Percentiles rank a stretch among this genome's conserved stretches.
phyloP scores from a whole-genome alignment of 495 filamentous ascomycete genomes.

The Tirmania nivea region DNA sequence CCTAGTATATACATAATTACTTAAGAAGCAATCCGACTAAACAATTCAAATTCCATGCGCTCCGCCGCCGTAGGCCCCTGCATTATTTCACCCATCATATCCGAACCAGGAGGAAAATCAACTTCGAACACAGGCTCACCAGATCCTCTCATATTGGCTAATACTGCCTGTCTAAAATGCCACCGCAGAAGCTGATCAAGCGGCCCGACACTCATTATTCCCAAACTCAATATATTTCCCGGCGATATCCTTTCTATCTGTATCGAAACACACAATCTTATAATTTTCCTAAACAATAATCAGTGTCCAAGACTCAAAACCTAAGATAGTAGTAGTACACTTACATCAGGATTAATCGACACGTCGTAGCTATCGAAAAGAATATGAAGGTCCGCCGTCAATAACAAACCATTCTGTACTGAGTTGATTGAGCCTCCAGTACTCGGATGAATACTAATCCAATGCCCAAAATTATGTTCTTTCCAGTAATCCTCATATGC shows the following conservation, averaged over 20 bases:
- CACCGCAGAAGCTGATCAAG: conserved; percentile 17
- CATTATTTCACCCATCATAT: conserved; percentile 16
- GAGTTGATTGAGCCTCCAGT: conserved; percentile 6
- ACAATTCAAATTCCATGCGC: conserved; percentile 15
- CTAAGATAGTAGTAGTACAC: not conserved
- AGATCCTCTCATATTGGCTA: conserved; percentile 18
- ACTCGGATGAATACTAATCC: not conserved
- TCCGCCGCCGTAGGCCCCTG: conserved; percentile 11
- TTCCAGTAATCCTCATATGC: not conserved
- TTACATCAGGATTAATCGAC: conserved; percentile 10
- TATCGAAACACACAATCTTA: conserved; percentile 15
- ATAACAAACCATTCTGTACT: conserved; percentile 8
- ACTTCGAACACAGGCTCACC: conserved; percentile 20
- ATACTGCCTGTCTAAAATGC: conserved; percentile 20
- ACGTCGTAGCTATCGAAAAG: conserved; percentile 8
- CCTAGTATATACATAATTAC: too few relatives aligned
- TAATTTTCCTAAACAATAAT: conserved; percentile 11
- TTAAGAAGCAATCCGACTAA: too few relatives aligned
- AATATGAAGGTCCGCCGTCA: conserved; percentile 2
- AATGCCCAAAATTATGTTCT: not conserved
- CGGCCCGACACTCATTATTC: too few relatives aligned
- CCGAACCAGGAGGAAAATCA: conserved; percentile 19
- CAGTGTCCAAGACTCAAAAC: not conserved
- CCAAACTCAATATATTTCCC: not conserved
- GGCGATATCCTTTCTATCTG: conserved; percentile 10